phyloP scores from a whole-genome alignment of 345 rosid species.

The Melastoma malabathricum region DNA sequence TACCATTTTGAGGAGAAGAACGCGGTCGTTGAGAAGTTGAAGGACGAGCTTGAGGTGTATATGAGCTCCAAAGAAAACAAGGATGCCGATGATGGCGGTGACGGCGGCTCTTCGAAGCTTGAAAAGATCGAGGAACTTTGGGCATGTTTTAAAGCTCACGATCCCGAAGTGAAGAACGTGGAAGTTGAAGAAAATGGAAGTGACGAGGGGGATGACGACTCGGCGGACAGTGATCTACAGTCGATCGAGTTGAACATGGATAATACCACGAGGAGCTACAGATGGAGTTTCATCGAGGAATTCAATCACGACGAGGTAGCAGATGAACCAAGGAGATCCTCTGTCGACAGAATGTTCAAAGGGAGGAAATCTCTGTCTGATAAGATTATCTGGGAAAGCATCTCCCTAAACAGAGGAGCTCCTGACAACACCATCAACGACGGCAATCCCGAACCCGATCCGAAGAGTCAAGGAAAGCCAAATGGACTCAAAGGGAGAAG shows the following conservation, averaged over 20 bases:
- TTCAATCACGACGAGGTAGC: slow-evolving; percentile 32
- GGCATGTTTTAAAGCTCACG: slow-evolving; percentile 27
- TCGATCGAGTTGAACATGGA: slow-evolving; percentile 93
- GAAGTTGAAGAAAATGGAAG: slow-evolving; percentile 17
- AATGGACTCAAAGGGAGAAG: slow-evolving; percentile 21
- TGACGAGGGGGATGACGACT: slow-evolving; percentile 33
- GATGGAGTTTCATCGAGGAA: slow-evolving; percentile 34
- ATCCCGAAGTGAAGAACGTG: background rate
- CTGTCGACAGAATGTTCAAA: slow-evolving; percentile 28
- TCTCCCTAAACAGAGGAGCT: slow-evolving; percentile 24
- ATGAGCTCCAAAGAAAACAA: slow-evolving; percentile 18
- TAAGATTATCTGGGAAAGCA: slow-evolving; percentile 48
- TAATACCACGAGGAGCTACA: slow-evolving; percentile 41
- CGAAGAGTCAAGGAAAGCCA: slow-evolving; percentile 24
- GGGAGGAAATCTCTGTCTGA: slow-evolving; percentile 41
- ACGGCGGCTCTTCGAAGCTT: slow-evolving; percentile 22
- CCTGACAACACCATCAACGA: slow-evolving; percentile 8
- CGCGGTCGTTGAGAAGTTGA: slow-evolving; percentile 55
- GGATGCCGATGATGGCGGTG: slow-evolving; percentile 14
- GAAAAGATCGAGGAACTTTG: slow-evolving; percentile 41
- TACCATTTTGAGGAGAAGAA: slow-evolving; percentile 83
- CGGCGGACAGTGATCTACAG: slow-evolving; percentile 74
- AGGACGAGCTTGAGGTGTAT: slow-evolving; percentile 50
- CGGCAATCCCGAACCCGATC: slow-evolving; percentile 10
- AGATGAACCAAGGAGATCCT: slow-evolving; percentile 16